Evolutionary conservation across 2,329 filamentous ascomycete genomes (phyloP), one percentile per base, ranked within the genome.

Genomic region (Claviceps spartinae): DNA sequence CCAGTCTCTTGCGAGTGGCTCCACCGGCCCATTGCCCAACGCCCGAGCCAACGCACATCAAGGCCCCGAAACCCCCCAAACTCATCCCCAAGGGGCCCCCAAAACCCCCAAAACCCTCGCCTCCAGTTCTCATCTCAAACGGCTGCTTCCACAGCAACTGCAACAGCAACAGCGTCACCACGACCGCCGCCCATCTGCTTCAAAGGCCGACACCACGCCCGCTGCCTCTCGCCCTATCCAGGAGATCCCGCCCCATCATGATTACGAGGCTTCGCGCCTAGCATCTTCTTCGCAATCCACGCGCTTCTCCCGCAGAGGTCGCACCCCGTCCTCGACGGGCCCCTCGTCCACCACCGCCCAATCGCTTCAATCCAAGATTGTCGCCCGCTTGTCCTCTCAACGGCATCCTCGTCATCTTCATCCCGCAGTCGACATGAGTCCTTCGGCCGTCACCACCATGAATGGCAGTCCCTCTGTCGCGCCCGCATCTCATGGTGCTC

Each of bases 201-300:
- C 69, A 43, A 65, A 67, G 52, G 38, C 46, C 22, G 48, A 16
- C 24, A 7, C 42, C 34, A 43, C 52, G 42, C 22, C 49, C 43
- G 40, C 16, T 26, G 18, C 49, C 14, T 44, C 50, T 38, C 70
- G 69, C 56, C 67, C 70, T 54, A 61, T 67, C 47, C 69, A 73
- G 56, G 69, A 76, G 52, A 59, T 69, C 44, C 60, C 70, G 50
- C 70, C 72, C 51, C 81, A 84, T 62, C 76, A 83, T 66, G 86
- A 93, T 69, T 83, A 82, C 72, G 87, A 91, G 69, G 77, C 82
- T 60, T 74, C 77, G 61, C 83, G 83, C 72, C 67, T 86, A 71
- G 77, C 79, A 61, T 73, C 77, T 50, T 54, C 77, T 51, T 55
- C 59, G 54, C 71, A 79, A 70, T 59, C 76, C 73, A 69, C 81